These are phyloP conservation scores for Lachnellula cervina DNA, from an alignment of 2,329 filamentous ascomycete genomes.

Conservation along the genomic window DNA sequence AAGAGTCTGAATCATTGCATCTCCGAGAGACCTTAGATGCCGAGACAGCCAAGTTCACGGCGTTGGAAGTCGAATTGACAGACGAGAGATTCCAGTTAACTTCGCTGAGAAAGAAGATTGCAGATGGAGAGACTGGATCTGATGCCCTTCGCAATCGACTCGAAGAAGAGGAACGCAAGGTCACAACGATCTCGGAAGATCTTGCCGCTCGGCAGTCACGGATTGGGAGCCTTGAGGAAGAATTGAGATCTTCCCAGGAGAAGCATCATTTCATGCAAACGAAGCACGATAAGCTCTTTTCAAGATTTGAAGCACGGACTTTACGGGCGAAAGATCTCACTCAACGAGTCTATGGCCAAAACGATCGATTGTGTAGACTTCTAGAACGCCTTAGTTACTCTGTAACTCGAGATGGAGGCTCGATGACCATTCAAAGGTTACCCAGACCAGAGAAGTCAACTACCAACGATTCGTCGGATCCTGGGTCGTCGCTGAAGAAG, in stretches of 20 bases:
- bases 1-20: slow-evolving; percentile 48
- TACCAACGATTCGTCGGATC: slow-evolving; percentile 54
- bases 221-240: slow-evolving; percentile 69
- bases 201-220: slow-evolving; percentile 73
- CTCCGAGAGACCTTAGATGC: slow-evolving; percentile 50
- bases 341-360: slow-evolving; percentile 75
- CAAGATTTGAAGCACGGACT: slow-evolving; percentile 64
- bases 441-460: slow-evolving; percentile 58
- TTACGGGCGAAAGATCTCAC: slow-evolving; percentile 77
- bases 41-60: slow-evolving; percentile 49
- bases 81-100: slow-evolving; percentile 67
- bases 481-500: slow-evolving; percentile 47
- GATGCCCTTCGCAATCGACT: slow-evolving; percentile 71
- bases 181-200: slow-evolving; percentile 62
- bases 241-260: slow-evolving; percentile 63
- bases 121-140: slow-evolving; percentile 78
- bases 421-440: slow-evolving; percentile 70
- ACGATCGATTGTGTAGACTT: slow-evolving; percentile 76
- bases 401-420: slow-evolving; percentile 66
- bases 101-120: slow-evolving; percentile 64
- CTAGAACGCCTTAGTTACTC: slow-evolving; percentile 84
- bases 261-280: slow-evolving; percentile 53
- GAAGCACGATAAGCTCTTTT: slow-evolving; percentile 46
- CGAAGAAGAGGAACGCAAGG: slow-evolving; percentile 69
- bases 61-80: slow-evolving; percentile 52